Evolutionary conservation across 495 filamentous ascomycete genomes (phyloP), one percentile per base, ranked within the genome.

Genomic region (Hypoxylon subgilvum): DNA sequence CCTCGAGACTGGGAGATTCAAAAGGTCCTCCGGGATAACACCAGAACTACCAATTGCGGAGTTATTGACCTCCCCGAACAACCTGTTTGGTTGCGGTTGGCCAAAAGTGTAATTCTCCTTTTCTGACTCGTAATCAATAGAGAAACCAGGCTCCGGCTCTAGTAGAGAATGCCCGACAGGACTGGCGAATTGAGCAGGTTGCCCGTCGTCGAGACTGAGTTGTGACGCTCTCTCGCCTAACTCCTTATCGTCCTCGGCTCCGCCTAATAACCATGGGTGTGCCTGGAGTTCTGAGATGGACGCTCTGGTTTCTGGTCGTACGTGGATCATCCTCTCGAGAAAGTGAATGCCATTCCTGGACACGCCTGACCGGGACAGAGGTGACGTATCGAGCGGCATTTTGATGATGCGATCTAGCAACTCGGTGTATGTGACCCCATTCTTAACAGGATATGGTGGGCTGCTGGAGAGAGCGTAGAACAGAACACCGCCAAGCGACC

Each of bases 401-500:
- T 83, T 87, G 87, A 96, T 93, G 59, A 97, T 92, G 31, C 81
- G 87, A 41, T 89, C 78, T n/a, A 95, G 80, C 74, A 96, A 88
- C 32, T 86, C 76, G 4, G 75, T 77, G 63, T 82, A 77, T 32
- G 70, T 75, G 16, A 74, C 74, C 14, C 77, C 78, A 31, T 65
- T 79, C 56, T 75, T 82, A 16, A 89, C 91, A 3, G 85, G 84
- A 67, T 87, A 97, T 4, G 95, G 92, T 9, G 94, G 86, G 36
- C 80, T 78, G 21, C 84, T 83, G 10, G 83, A 89, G 14, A 97
- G 76, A 16, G 91, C 72, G 59, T 88, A 90, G 71, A 89, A 97
- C 4, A 97, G 74, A 0, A 98, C 94, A 27, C 90, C 93, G 25
- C 89, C 95, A 34, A 96, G 81, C 9, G 93, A 96, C 92, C 92